Percentiles rank a stretch among this genome's conserved stretches.
Evolutionary conservation across 306 rosid genomes (phyloP).

Genomic region (Glycine tomentella): DNA sequence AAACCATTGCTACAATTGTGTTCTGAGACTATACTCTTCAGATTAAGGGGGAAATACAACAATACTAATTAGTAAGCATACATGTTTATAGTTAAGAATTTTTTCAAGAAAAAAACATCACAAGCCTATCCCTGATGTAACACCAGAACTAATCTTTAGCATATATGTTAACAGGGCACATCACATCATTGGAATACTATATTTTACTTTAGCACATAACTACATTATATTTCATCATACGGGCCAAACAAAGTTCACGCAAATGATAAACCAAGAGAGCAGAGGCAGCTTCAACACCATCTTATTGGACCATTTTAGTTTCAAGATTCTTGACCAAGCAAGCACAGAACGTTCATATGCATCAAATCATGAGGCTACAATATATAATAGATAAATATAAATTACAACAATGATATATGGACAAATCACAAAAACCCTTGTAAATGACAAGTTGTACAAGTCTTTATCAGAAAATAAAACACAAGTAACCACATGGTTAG

Average conservation of each 20-base stretch:
- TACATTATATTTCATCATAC: slow-evolving; percentile 7
- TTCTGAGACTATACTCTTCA: slow-evolving; percentile 17
- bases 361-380: slow-evolving; percentile 21
- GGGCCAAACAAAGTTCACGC: not conserved
- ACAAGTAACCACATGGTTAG: not conserved
- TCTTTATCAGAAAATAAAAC: not conserved
- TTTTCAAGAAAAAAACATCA: not conserved
- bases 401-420: too few relatives aligned
- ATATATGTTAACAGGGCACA: slow-evolving; percentile 26
- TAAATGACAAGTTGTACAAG: slow-evolving; percentile 1
- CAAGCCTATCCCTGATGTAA: slow-evolving; percentile 22
- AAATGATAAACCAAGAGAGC: not conserved
- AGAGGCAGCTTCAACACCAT: slow-evolving; percentile 32
- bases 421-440: not conserved
- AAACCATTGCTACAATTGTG: slow-evolving; percentile 26
- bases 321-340: slow-evolving; percentile 28
- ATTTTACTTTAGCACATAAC: slow-evolving; percentile 37
- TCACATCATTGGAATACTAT: slow-evolving; percentile 17
- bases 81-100: not conserved
- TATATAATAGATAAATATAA: not conserved
- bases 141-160: slow-evolving; percentile 22
- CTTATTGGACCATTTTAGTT: slow-evolving; percentile 18
- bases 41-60: slow-evolving; percentile 15
- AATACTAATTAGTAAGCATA: slow-evolving; percentile 5
- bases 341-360: slow-evolving; percentile 3